Base-by-base conservation (phyloP, 345 rosid species). In the Turnera subulata region DNA sequence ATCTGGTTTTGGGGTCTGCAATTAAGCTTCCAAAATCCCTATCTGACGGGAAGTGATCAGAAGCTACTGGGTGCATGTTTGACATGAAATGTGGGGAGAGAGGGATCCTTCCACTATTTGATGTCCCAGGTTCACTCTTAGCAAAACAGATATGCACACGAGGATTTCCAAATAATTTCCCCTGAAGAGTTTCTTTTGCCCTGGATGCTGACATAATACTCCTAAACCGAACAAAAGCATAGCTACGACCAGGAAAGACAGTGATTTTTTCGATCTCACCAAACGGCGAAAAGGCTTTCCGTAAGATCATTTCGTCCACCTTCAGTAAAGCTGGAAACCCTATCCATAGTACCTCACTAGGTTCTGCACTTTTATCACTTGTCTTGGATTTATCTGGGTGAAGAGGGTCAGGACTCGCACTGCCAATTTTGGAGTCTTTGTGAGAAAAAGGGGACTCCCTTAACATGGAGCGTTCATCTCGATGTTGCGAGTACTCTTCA, bases 141-240 rank as follows among this genome's bases (percentile, higher is more conserved):
- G 96, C 92, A 47, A 83, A 92, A 80, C 93, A 88, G 65, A 92
- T 89, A 67, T 86, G 96, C 40, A 92, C 98, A 29, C 93, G 96
- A n/a, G 96, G 95, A 73, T 92, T 89, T 47, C 91, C 96, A 64
- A 92, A 86, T 65, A 92, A 61, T 61, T 89, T 89, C 22, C 96
- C 98, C 73, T 92, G 93, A 64, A 92, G 95, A 65, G 89, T 78
- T 71, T 92, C 95, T 80, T 89, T 92, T 19, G 98, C 96, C 77
- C 81, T 73, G 76, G 76, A 84, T 56, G 98, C 96, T 55, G 95
- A 77, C 13, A 55, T 59, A 55, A 77, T 16, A 67, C 64, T 77
- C 63, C 78, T 75, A 74, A 84, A 92, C 25, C 79, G 87, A 68
- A 92, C 90, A 75, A 92, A 92, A 60, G 98, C 98, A 76, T 89